Evolutionary conservation across 108 stramenopile genomes (phyloP).

Genomic region (Cyclostephanos tholiformis): DNA sequence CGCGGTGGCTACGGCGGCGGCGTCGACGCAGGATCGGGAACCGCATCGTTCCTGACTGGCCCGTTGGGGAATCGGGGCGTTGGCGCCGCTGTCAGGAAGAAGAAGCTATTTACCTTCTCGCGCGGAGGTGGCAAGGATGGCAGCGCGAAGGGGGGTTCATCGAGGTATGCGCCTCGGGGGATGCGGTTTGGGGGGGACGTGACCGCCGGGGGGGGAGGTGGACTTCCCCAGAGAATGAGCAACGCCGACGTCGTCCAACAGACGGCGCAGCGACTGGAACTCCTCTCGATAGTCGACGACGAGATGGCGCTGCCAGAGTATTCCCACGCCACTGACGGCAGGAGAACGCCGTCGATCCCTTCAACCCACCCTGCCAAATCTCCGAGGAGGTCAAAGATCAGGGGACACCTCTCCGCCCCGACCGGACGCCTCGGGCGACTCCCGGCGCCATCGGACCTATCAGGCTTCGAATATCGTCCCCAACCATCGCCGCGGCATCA

Average conservation of each 20-base stretch:
- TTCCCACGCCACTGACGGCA: background rate
- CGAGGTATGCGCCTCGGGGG: conserved; percentile 20
- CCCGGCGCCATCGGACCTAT: conserved; percentile 33
- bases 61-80: conserved; percentile 11
- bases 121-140: conserved; percentile 8
- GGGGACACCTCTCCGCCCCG: background rate
- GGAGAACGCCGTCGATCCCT: conserved; percentile 11
- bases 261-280: conserved; percentile 35
- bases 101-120: conserved; percentile 45
- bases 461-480: conserved; percentile 47
- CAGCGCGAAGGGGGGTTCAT: background rate
- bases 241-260: conserved; percentile 30
- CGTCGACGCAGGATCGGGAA: background rate
- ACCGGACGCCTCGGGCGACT: conserved; percentile 40
- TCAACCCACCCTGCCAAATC: conserved; percentile 2
- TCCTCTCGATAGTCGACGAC: conserved; percentile 44
- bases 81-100: conserved; percentile 1
- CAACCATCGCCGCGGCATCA: background rate
- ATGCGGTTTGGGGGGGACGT: conserved; percentile 8
- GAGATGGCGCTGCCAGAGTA: conserved; percentile 46
- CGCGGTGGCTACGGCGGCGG: background rate
- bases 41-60: background rate
- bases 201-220: background rate
- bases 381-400: conserved; percentile 14
- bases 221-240: background rate